Percentiles rank a stretch among this genome's conserved stretches.
Conservation (phyloP, 805 yeast species). For the Candida chauliodis region DNA sequence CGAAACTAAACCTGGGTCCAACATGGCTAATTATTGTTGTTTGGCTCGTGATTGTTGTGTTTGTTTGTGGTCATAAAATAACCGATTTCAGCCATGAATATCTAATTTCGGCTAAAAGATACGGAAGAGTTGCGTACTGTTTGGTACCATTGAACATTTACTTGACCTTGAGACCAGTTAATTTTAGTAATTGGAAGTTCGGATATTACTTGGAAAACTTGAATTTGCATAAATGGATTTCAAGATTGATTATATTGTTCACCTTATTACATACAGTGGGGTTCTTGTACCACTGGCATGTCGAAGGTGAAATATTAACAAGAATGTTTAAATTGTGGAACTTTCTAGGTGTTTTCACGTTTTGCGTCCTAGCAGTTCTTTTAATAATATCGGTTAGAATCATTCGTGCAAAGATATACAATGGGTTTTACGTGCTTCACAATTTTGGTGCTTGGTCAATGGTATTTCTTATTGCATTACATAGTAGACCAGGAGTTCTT, state of each 20-base stretch:
- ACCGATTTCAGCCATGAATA: slow-evolving; percentile 26
- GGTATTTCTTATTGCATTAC: slow-evolving; percentile 47
- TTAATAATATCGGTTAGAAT: slow-evolving; percentile 45
- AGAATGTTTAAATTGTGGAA: slow-evolving; percentile 41
- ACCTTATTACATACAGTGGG: slow-evolving; percentile 52
- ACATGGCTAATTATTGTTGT: slow-evolving; percentile 27
- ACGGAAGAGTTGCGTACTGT: slow-evolving; percentile 60
- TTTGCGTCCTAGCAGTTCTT: slow-evolving; percentile 32
- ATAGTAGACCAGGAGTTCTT: slow-evolving; percentile 68
- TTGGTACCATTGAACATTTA: slow-evolving; percentile 57
- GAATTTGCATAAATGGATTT: slow-evolving; percentile 67
- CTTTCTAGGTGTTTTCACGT: slow-evolving; percentile 49
- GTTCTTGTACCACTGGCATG: slow-evolving; percentile 47
- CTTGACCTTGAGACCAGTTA: slow-evolving; percentile 54
- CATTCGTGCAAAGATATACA: slow-evolving; percentile 49
- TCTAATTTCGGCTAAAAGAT: slow-evolving; percentile 44
- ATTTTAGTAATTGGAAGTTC: slow-evolving; percentile 14
- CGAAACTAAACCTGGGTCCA: slow-evolving; percentile 22
- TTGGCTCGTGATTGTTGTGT: slow-evolving; percentile 31
- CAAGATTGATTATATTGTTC: slow-evolving; percentile 49
- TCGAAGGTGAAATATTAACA: slow-evolving; percentile 25
- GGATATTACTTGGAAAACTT: slow-evolving; percentile 53
- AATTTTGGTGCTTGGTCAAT: slow-evolving; percentile 46
- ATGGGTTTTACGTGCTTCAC: slow-evolving; percentile 55
- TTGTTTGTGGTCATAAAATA: slow-evolving; percentile 32